A percentile compares a stretch with the other conserved stretches of the same genome.
These are phyloP conservation scores for Auricularia sp. DNA, from an alignment of 768 basidiomycete genomes.

Conservation along the genomic window DNA sequence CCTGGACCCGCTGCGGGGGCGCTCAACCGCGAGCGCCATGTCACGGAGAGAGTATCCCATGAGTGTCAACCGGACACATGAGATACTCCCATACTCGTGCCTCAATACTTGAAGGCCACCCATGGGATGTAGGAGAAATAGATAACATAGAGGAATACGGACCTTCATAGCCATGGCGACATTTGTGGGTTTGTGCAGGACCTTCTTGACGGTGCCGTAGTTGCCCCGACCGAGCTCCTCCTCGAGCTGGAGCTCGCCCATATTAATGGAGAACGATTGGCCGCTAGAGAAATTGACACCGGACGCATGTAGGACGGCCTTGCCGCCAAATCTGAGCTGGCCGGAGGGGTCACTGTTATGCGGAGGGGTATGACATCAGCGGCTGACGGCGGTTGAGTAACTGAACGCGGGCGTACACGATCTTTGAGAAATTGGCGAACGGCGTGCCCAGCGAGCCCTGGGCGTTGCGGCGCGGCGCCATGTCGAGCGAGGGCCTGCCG, in stretches of 20 bases:
- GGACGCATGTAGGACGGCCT: slow-evolving; percentile 82
- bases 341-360: slow-evolving; percentile 80
- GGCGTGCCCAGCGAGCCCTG: slow-evolving; percentile 51
- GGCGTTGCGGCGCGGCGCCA: slow-evolving; percentile 6
- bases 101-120: no score
- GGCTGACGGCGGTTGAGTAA: background rate
- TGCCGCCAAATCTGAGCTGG: slow-evolving; percentile 86
- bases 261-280: slow-evolving; percentile 85
- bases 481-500: slow-evolving; percentile 44
- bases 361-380: background rate
- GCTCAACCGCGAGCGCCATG: no score
- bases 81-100: no score
- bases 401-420: slow-evolving; percentile 56
- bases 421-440: slow-evolving; percentile 87
- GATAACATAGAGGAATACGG: slow-evolving; percentile 9
- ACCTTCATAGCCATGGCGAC: slow-evolving; percentile 99
- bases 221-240: slow-evolving; percentile 95
- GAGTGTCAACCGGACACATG: no score
- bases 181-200: slow-evolving; percentile 87
- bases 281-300: slow-evolving; percentile 89
- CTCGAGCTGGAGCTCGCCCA: slow-evolving; percentile 81
- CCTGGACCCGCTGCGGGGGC: no score
- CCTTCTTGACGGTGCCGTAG: slow-evolving; percentile 96
- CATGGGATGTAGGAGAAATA: background rate
- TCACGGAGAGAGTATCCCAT: no score